A percentile compares a stretch with the other conserved stretches of the same genome.
These are phyloP conservation scores for Puccinia novopanici DNA, from an alignment of 1,284 basidiomycete genomes.

Conservation along the genomic window DNA sequence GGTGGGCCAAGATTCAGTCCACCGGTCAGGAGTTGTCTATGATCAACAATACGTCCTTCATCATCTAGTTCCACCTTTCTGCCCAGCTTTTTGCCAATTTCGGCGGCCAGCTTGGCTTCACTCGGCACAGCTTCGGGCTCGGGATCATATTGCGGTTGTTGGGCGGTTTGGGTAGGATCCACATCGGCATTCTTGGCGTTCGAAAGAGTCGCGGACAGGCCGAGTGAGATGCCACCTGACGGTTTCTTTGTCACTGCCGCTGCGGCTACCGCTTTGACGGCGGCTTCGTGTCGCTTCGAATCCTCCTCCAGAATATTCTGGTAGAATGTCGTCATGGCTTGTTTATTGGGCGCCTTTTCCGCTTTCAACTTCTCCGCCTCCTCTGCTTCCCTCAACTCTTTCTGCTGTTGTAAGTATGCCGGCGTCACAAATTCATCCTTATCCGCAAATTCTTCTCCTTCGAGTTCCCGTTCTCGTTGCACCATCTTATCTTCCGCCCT, in stretches of 20 bases:
- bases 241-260: not conserved
- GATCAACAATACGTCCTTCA: constrained; percentile 95
- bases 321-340: constrained; percentile 56
- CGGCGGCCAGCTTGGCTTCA: constrained; percentile 70
- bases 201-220: constrained; percentile 34
- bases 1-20: constrained; percentile 75
- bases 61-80: constrained; percentile 94
- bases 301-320: constrained; percentile 55
- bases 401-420: constrained; percentile 96
- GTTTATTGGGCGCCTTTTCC: constrained; percentile 68
- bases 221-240: constrained; percentile 21
- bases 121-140: constrained; percentile 67
- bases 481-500: constrained; percentile 98
- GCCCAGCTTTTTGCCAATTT: constrained; percentile 70
- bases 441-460: constrained; percentile 90
- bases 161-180: not conserved
- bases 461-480: constrained; percentile 83
- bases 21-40: constrained; percentile 83
- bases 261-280: constrained; percentile 52
- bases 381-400: constrained; percentile 82
- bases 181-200: not conserved
- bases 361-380: constrained; percentile 76
- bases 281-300: constrained; percentile 54
- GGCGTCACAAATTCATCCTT: constrained; percentile 97
- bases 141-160: constrained; percentile 62